phyloP scores from a whole-genome alignment of 106 monocot species.

The Ottelia alismoides region DNA sequence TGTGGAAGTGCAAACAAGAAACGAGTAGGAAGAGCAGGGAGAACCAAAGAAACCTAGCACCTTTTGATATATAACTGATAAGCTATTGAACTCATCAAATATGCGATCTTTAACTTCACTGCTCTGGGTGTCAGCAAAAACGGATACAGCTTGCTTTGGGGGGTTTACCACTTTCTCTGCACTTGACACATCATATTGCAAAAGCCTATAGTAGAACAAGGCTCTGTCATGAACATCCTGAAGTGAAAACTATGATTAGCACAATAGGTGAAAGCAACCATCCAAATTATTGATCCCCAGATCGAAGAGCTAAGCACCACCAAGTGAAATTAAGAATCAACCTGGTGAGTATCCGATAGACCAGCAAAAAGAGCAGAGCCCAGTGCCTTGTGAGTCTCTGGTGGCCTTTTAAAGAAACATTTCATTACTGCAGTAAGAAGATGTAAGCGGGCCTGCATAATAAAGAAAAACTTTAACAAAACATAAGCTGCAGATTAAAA shows the following conservation, averaged over 20 bases:
- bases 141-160: slow-evolving; percentile 97
- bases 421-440: slow-evolving; percentile 95
- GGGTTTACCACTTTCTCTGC: slow-evolving; percentile 91
- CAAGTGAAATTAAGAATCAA: slow-evolving; percentile 1
- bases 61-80: slow-evolving; percentile 93
- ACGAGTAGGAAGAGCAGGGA: background rate
- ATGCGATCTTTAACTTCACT: slow-evolving; percentile 96
- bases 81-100: slow-evolving; percentile 96
- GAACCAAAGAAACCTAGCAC: slow-evolving; percentile 19
- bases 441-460: slow-evolving; percentile 81
- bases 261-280: too few relatives aligned
- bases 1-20: background rate
- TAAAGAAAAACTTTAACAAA: too few relatives aligned
- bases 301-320: too few relatives aligned
- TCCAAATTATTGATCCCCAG: too few relatives aligned
- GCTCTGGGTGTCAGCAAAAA: slow-evolving; percentile 93
- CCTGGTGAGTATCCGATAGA: slow-evolving; percentile 87
- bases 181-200: slow-evolving; percentile 76
- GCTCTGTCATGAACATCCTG: slow-evolving; percentile 99
- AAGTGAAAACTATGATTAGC: too few relatives aligned
- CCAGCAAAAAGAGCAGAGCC: slow-evolving; percentile 85
- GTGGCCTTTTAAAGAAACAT: slow-evolving; percentile 94
- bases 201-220: slow-evolving; percentile 93
- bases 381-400: slow-evolving; percentile 85
- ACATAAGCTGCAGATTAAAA: too few relatives aligned